These are phyloP conservation scores for Lasiodiplodia gonubiensis DNA, from an alignment of 2,329 filamentous ascomycete species.

Conservation along the genomic window DNA sequence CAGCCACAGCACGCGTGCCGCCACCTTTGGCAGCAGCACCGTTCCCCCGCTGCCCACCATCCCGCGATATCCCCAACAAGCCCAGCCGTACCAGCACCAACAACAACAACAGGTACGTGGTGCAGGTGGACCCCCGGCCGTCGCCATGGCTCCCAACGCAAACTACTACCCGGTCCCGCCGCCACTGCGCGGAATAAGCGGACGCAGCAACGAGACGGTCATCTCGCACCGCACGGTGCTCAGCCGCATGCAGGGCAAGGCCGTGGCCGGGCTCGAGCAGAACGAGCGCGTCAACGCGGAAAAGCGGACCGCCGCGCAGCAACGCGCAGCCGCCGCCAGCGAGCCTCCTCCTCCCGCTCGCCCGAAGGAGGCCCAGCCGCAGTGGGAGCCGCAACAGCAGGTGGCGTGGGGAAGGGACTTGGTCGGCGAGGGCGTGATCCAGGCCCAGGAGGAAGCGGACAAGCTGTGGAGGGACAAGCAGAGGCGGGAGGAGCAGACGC, in stretches of 20 bases:
- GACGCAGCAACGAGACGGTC: neutral
- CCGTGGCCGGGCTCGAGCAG: neutral
- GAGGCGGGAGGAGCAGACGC: neutral
- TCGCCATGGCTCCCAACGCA: neutral
- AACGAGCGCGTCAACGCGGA: slow-evolving; percentile 17
- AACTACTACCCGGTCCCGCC: neutral
- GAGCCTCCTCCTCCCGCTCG: no score
- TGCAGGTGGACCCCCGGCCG: neutral
- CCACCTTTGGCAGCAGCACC: neutral
- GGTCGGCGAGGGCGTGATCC: neutral
- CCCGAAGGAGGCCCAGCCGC: neutral
- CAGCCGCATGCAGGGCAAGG: neutral
- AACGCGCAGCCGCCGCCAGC: no score
- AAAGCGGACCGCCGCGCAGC: neutral
- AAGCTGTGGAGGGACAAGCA: neutral
- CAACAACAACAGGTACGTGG: neutral
- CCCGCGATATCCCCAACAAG: neutral
- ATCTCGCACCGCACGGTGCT: neutral
- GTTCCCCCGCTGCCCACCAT: neutral
- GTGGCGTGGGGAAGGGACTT: neutral
- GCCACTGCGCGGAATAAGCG: neutral
- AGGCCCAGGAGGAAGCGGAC: neutral
- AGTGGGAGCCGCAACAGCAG: neutral
- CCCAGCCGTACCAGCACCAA: neutral
- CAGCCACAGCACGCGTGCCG: slow-evolving; percentile 7